A percentile compares a stretch with the other conserved stretches of the same genome.
phyloP scores from a whole-genome alignment of 208 protist genomes.

The Wallacemonas collosoma region DNA sequence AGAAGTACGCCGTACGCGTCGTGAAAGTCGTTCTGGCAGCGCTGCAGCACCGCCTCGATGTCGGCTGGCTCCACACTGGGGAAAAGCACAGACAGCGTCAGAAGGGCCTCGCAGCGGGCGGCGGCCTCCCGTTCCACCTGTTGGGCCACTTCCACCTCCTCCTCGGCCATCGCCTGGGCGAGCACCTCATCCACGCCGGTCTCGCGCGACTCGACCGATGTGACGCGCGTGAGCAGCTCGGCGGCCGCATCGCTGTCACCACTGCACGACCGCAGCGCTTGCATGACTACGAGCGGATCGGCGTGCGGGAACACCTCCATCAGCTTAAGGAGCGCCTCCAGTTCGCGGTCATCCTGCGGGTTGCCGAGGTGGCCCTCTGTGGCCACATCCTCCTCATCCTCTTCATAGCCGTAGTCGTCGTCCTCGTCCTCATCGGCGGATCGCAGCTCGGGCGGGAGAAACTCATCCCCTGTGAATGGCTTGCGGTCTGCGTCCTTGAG shows the following conservation, averaged over 20 bases:
- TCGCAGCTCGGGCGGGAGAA: not conserved
- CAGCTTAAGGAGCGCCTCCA: conserved; percentile 45
- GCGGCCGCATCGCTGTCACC: conserved; percentile 40
- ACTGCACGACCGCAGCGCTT: conserved; percentile 53
- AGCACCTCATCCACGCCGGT: conserved; percentile 41
- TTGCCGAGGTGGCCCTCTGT: not conserved
- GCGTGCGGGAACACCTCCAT: conserved; percentile 48
- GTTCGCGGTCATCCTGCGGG: conserved; percentile 32
- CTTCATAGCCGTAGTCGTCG: conserved; percentile 4
- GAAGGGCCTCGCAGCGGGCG: conserved; percentile 39
- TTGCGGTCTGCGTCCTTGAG: conserved; percentile 1
- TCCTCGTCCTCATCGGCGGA: not conserved
- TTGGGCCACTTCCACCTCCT: conserved; percentile 28
- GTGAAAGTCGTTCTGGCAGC: conserved; percentile 42
- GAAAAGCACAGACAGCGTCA: conserved; percentile 78
- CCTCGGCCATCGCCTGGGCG: conserved; percentile 43
- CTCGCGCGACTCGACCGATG: conserved; percentile 5
- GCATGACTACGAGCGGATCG: conserved; percentile 55
- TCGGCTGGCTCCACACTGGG: conserved; percentile 42
- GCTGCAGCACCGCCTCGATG: conserved; percentile 57
- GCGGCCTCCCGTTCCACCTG: conserved; percentile 19
- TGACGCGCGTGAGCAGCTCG: conserved; percentile 35
- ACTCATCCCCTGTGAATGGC: conserved; percentile 2
- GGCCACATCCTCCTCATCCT: conserved; percentile 6
- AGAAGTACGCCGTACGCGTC: conserved; percentile 64